phyloP scores from a whole-genome alignment of 176 grass and related monocot species.

The Carex kokanica region DNA sequence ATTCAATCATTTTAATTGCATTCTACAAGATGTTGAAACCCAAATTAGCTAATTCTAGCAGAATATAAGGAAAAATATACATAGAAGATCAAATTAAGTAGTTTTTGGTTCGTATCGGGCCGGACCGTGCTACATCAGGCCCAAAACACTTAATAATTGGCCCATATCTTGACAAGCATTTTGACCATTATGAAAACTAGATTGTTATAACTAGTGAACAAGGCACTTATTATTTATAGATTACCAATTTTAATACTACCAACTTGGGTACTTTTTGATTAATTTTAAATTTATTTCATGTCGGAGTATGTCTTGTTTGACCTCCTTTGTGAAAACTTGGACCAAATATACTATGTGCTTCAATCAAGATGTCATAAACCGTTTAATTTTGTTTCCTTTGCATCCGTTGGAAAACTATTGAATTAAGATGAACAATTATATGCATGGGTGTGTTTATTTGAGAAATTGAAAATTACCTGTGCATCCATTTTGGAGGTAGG shows the following conservation, averaged over 20 bases:
- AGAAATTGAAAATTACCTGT: constrained; percentile 6
- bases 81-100: neutral
- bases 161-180: too few relatives aligned
- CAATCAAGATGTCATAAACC: neutral
- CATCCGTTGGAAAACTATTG: neutral
- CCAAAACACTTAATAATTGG: too few relatives aligned
- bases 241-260: neutral
- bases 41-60: neutral
- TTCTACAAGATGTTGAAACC: neutral
- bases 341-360: neutral
- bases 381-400: neutral
- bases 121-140: neutral
- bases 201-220: neutral
- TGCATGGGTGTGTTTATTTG: neutral
- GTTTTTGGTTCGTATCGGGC: neutral
- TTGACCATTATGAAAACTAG: too few relatives aligned
- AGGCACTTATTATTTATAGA: neutral
- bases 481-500: constrained; percentile 10
- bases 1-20: neutral
- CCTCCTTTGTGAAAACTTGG: neutral
- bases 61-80: neutral
- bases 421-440: neutral
- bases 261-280: neutral
- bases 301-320: too few relatives aligned
- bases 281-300: neutral